A percentile compares a stretch with the other conserved stretches of the same genome.
Conservation (phyloP, 148 eudicot species). For the Spergularia bocconei region DNA sequence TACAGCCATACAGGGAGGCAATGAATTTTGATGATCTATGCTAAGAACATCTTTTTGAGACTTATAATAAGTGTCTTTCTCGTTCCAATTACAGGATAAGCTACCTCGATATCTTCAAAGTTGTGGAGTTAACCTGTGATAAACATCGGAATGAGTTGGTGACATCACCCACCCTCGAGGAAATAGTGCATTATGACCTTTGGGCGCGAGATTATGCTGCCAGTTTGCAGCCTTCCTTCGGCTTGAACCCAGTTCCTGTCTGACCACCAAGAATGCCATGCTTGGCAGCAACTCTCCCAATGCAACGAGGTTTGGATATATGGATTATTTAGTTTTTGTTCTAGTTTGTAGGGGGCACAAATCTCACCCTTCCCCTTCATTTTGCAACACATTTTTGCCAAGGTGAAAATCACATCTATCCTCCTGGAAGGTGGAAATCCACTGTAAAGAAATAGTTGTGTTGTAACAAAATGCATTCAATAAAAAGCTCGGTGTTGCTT, state of each 20-base stretch:
- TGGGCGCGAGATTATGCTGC: slow-evolving; percentile 96
- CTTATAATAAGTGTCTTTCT: not conserved
- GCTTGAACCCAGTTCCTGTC: slow-evolving; percentile 58
- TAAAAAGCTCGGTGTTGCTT: no score
- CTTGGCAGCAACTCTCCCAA: not conserved
- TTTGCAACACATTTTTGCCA: not conserved
- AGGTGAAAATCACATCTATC: not conserved
- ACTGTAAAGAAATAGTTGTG: no score
- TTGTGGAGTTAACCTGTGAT: slow-evolving; percentile 89
- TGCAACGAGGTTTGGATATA: not conserved
- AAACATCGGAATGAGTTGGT: slow-evolving; percentile 78
- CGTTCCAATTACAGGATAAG: slow-evolving; percentile 54
- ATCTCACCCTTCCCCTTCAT: not conserved
- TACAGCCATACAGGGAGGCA: no score
- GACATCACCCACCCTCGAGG: slow-evolving; percentile 74
- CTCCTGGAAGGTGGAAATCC: not conserved
- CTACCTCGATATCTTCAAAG: slow-evolving; percentile 89
- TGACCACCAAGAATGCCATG: slow-evolving; percentile 27
- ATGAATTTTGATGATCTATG: no score
- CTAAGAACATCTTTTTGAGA: not conserved
- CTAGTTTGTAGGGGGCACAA: not conserved
- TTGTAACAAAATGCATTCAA: no score
- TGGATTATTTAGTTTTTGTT: not conserved
- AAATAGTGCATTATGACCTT: slow-evolving; percentile 79
- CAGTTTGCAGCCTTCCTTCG: slow-evolving; percentile 48